Evolutionary conservation across 805 yeast genomes (phyloP).

Genomic region (Ogataea nakhonphanomensis): DNA sequence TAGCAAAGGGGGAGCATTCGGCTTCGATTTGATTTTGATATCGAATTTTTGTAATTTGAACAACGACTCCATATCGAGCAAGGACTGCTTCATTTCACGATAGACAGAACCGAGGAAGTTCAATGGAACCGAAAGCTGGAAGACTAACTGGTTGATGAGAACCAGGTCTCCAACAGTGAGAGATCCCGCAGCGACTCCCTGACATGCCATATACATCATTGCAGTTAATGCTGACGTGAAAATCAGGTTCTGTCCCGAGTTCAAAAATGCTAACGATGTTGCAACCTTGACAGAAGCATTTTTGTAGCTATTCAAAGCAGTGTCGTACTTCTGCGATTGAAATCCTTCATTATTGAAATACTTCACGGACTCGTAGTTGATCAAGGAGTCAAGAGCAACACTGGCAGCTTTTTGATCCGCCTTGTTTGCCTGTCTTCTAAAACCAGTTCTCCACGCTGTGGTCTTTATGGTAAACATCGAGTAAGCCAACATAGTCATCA

Average conservation of each 20-base stretch:
- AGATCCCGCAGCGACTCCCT: conserved; percentile 80
- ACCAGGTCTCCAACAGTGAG: conserved; percentile 94
- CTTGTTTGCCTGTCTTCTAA: conserved; percentile 81
- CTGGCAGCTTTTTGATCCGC: conserved; percentile 97
- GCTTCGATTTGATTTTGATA: conserved; percentile 59
- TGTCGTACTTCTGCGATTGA: conserved; percentile 78
- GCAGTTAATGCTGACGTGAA: conserved; percentile 87
- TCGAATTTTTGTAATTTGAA: conserved; percentile 80
- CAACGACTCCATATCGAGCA: conserved; percentile 93
- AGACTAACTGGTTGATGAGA: conserved; percentile 89
- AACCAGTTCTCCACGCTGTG: conserved; percentile 94
- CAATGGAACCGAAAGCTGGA: conserved; percentile 91
- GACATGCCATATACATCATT: conserved; percentile 98
- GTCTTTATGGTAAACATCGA: conserved; percentile 84
- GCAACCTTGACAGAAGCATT: conserved; percentile 76
- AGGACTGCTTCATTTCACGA: conserved; percentile 87
- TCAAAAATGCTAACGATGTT: conserved; percentile 73
- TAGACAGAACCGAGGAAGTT: conserved; percentile 95
- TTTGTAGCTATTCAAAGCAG: conserved; percentile 70
- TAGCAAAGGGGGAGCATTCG: conserved; percentile 58
- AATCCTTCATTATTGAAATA: conserved; percentile 86
- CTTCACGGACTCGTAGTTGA: conserved; percentile 92
- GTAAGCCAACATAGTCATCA: conserved; percentile 85
- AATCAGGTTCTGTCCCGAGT: conserved; percentile 75
- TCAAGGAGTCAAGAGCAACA: conserved; percentile 88